Conservation (phyloP, 768 basidiomycete species). For the Leucosporidium scottii region DNA sequence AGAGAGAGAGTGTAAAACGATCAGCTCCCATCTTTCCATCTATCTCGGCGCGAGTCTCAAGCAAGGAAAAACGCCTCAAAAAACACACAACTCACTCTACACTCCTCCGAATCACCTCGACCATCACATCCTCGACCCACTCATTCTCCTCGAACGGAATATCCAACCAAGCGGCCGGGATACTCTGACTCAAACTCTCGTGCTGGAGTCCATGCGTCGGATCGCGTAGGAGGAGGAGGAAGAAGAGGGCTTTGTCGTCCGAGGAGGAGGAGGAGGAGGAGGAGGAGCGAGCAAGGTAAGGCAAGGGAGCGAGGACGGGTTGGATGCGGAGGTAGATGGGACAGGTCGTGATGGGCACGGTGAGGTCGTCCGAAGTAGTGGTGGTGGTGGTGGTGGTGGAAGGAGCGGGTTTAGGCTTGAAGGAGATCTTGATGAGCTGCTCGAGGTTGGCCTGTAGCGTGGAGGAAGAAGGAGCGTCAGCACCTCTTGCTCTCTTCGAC, state of each 20-base stretch:
- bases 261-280: neutral
- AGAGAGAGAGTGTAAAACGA: too few relatives aligned
- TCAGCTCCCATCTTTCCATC: too few relatives aligned
- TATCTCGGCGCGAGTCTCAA: too few relatives aligned
- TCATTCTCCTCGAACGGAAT: constrained; percentile 75
- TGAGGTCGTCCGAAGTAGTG: constrained; percentile 29
- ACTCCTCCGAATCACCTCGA: constrained; percentile 72
- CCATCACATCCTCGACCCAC: constrained; percentile 93
- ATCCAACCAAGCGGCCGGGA: constrained; percentile 78
- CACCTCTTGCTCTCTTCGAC: neutral
- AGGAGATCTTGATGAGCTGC: constrained; percentile 55
- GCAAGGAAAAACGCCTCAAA: too few relatives aligned
- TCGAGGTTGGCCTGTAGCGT: constrained; percentile 62
- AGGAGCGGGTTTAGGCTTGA: constrained; percentile 35
- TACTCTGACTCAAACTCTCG: constrained; percentile 71
- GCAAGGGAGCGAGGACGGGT: constrained; percentile 59
- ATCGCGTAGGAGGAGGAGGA: constrained; percentile 65
- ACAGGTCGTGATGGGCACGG: constrained; percentile 58
- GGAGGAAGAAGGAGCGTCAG: neutral
- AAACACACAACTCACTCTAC: constrained; percentile 60
- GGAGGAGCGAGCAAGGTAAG: constrained; percentile 46
- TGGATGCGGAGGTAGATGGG: constrained; percentile 90
- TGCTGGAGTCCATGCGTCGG: constrained; percentile 69
- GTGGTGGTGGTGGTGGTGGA: too few relatives aligned
- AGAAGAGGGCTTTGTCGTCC: constrained; percentile 51